Base-by-base conservation (phyloP, 352 stramenopile genomes). In the Pythium sp. region DNA sequence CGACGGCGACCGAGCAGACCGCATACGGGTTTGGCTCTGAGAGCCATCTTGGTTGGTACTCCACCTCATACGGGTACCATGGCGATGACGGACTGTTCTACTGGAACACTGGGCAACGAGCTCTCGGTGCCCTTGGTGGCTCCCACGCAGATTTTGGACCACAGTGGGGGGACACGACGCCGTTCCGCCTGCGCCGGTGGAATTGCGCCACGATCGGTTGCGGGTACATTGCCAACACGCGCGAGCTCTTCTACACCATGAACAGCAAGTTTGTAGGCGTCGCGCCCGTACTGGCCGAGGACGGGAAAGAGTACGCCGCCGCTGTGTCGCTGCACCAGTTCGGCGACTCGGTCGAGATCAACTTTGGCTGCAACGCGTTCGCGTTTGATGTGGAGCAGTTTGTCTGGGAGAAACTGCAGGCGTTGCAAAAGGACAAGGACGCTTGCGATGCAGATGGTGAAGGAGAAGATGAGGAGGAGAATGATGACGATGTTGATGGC, bases 51-150 rank as follows among this genome's bases (percentile, higher is more conserved):
- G 77, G 77, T 2, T 84, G 77, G 77, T 70, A 66, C 22, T 65
- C 72, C 1, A 58, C 69, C 3, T 81, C 77, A 14, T 81, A 79
- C 55, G 77, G 77, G 34, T 82, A 77, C 67, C 77, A 84, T 57
- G 68, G 72, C 12, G 72, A 84, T 51, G 64, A 77, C 60, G 67
- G 71, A 14, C 61, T 51, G 15, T 57, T 82, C 49, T 77, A 80
- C 64, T 79, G 69, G 65, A 76, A 79, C 65, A 71, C 72, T 24
- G 66, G 60, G 11, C 58, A 18, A 0, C 36, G 51, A n/a, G 49
- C 61, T 0, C 43, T 68, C 14, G 59, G 60, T 14, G 38, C 56
- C 1, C 46, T 73, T 9, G 68, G 70, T 14, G 70, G 67, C 24
- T 30, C 41, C 46, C 67, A 69, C 5, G 8, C 24, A 6, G 51